Base-by-base conservation (phyloP, 2,329 filamentous ascomycete species). In the Plenodomus tracheiphilus region DNA sequence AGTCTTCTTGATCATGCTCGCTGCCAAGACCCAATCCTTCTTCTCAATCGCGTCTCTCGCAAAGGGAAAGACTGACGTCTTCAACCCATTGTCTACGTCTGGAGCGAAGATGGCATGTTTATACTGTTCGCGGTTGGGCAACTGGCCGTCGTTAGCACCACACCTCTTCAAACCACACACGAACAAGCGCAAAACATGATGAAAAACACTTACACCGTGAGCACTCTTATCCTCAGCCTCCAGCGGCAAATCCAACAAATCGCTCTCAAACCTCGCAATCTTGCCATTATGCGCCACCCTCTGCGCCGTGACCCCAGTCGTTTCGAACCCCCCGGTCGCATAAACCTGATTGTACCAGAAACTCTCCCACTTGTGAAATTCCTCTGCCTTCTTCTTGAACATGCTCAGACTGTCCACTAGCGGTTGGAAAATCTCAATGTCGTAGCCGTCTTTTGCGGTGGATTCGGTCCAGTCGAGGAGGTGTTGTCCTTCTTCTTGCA, bases 31-130 rank as follows among this genome's bases (percentile, higher is more conserved):
- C 88, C 87, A 92, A 61, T 96, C 83, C 20, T 82, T 81, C 3
- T 79, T 81, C 53, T 88, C 83, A 35, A 97, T 78, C 8, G 87
- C 85, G 64, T 97, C 92, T 47, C 90, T 81, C 47, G 97, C 88
- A n/a, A 86, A 87, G 0, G 93, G 93, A 74, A 95, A 95, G 53
- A 83, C 83, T 0, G 82, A 82, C 25, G 57, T 54, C 30, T 87
- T 82, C 58, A 86, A 82, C 32, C 81, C 84, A 28, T 85, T 86
- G 87, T 90, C 92, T 2, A 84, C 77, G 64, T 90, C 84, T 0
- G 94, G 94, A 1, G 89, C 93, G 68, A 92, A 96, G 47, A 99
- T 76, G 65, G 95, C 82, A 73, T 97, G 94, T 72, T 95, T 96
- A 80, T 91, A 99, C 74, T 97, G 94, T 4, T 88, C 89, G 56